These are phyloP conservation scores for Beauveria varroae DNA, from an alignment of 2,329 filamentous ascomycete genomes.

Conservation along the genomic window DNA sequence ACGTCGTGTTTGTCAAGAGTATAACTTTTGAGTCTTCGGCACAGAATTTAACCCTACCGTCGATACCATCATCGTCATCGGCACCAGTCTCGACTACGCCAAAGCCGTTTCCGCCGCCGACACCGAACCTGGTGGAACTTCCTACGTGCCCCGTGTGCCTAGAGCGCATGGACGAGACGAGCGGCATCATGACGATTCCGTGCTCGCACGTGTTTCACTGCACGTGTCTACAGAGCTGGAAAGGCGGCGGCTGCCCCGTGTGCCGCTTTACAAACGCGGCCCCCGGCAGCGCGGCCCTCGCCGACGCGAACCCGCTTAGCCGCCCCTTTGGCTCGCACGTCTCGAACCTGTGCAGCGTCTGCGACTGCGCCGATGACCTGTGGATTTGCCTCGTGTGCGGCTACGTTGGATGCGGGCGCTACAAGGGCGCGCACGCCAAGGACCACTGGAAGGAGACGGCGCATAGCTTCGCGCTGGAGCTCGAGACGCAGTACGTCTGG, in stretches of 20 bases:
- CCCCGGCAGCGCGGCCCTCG: slow-evolving; percentile 16
- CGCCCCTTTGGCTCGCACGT: slow-evolving; percentile 51
- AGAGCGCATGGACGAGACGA: slow-evolving; percentile 97
- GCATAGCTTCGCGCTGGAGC: slow-evolving; percentile 88
- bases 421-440: slow-evolving; percentile 89
- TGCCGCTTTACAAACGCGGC: slow-evolving; percentile 72
- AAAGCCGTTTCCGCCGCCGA: slow-evolving; percentile 57
- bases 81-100: slow-evolving; percentile 36
- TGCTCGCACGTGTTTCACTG: slow-evolving; percentile 99
- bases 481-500: slow-evolving; percentile 93
- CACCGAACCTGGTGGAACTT: slow-evolving; percentile 79
- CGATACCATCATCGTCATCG: slow-evolving; percentile 44
- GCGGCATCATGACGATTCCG: slow-evolving; percentile 86
- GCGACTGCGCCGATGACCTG: slow-evolving; percentile 72
- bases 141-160: slow-evolving; percentile 95
- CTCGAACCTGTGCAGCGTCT: slow-evolving; percentile 72
- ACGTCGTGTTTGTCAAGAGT: slow-evolving; percentile 88
- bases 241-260: slow-evolving; percentile 85
- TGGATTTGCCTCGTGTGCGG: slow-evolving; percentile 97
- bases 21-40: slow-evolving; percentile 72
- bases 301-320: slow-evolving; percentile 41
- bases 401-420: slow-evolving; percentile 85
- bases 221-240: slow-evolving; percentile 93
- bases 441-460: slow-evolving; percentile 85
- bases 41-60: slow-evolving; percentile 44